These are phyloP conservation scores for Podospora pseudoanserina DNA, from an alignment of 495 filamentous ascomycete genomes.

Conservation along the genomic window DNA sequence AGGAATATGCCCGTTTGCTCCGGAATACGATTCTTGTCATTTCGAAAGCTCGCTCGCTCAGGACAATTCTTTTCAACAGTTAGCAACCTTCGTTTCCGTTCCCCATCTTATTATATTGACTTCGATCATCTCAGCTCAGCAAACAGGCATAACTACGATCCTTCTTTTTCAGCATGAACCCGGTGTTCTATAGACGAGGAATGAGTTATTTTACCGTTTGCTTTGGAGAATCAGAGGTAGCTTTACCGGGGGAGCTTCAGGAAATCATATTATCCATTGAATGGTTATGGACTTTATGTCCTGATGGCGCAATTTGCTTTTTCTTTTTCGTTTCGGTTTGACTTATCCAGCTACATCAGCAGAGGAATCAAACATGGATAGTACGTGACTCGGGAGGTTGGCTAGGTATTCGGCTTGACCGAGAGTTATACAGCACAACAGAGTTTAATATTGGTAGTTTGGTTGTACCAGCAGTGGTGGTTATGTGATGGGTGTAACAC, in stretches of 20 bases:
- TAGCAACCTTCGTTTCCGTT: neutral
- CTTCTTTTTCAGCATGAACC: neutral
- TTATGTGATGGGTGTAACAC: neutral
- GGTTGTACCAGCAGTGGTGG: neutral
- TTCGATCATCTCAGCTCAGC: neutral
- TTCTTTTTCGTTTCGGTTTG: neutral
- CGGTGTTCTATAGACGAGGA: neutral
- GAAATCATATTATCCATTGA: neutral
- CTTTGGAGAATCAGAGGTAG: neutral
- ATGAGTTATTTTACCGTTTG: neutral
- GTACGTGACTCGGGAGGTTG: neutral
- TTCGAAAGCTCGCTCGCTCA: neutral
- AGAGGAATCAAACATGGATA: neutral
- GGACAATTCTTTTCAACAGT: neutral
- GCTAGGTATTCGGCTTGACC: neutral
- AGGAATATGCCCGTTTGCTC: neutral
- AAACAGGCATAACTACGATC: neutral
- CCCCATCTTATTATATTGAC: neutral
- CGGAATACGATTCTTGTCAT: neutral
- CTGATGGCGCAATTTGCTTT: neutral
- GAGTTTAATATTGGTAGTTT: neutral
- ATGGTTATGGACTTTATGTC: neutral
- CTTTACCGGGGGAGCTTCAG: neutral
- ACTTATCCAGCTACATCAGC: conserved; percentile 2
- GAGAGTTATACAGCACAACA: conserved; percentile 3